A percentile compares a stretch with the other conserved stretches of the same genome.
These are phyloP conservation scores for Hyphopichia wangnamkhiaoensis DNA, from an alignment of 1,139 yeast genomes.

Conservation along the genomic window DNA sequence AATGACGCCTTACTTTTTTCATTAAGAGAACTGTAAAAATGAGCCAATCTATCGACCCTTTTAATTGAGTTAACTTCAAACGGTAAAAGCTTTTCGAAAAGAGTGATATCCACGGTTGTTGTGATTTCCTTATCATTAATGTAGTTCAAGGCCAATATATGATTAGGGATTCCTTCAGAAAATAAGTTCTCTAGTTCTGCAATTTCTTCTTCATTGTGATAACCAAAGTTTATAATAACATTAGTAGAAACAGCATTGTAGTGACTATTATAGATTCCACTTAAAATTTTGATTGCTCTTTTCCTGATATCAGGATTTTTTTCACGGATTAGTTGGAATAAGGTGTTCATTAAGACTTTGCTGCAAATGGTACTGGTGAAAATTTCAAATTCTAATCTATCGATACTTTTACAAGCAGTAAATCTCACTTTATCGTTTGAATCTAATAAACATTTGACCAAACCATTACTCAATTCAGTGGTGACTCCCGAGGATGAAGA, in stretches of 20 bases:
- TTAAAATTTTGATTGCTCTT: conserved; percentile 56
- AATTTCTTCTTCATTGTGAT: conserved; percentile 26
- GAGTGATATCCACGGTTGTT: conserved; percentile 61
- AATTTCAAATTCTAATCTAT: conserved; percentile 37
- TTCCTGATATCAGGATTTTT: conserved; percentile 66
- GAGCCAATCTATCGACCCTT: conserved; percentile 57
- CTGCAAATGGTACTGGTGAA: conserved; percentile 48
- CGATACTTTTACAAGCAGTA: conserved; percentile 54
- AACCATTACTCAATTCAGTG: conserved; percentile 55
- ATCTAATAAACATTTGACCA: conserved; percentile 72
- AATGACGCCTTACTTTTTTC: conserved; percentile 65
- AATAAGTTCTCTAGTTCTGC: conserved; percentile 40
- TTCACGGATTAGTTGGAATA: conserved; percentile 70
- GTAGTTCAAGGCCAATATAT: conserved; percentile 65
- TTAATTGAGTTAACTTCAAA: conserved; percentile 41
- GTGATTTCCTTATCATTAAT: conserved; percentile 73
- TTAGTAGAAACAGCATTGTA: conserved; percentile 16
- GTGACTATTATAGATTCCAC: conserved; percentile 51
- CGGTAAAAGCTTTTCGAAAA: conserved; percentile 66
- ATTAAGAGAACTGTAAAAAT: conserved; percentile 50
- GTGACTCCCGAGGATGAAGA: conserved; percentile 52
- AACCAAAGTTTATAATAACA: conserved; percentile 31
- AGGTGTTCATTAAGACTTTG: conserved; percentile 49
- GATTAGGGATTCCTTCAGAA: conserved; percentile 58
- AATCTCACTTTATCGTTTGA: conserved; percentile 73